These are phyloP conservation scores for Hammondia hammondi DNA, from an alignment of 169 alveolate species.

Conservation along the genomic window DNA sequence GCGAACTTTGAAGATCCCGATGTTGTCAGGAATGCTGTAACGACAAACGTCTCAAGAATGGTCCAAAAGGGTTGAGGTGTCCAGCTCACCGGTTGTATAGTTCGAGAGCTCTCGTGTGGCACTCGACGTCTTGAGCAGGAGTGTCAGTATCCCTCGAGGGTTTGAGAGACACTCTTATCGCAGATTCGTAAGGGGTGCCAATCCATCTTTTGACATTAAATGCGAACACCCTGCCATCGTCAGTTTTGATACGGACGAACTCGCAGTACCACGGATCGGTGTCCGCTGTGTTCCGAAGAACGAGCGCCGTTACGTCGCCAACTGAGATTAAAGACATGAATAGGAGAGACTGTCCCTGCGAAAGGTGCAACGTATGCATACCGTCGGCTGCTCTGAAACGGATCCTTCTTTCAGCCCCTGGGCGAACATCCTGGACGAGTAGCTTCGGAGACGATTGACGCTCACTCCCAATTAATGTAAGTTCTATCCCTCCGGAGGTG, in stretches of 20 bases:
- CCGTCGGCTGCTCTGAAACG: slow-evolving; percentile 79
- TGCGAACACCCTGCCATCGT: slow-evolving; percentile 70
- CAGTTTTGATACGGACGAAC: slow-evolving; percentile 69
- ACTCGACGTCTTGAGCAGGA: slow-evolving; percentile 74
- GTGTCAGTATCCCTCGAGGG: slow-evolving; percentile 65
- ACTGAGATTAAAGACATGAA: slow-evolving; percentile 17
- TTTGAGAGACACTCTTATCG: slow-evolving; percentile 67
- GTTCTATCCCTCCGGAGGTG: slow-evolving; percentile 76
- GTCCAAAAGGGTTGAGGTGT: neutral
- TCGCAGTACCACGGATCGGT: slow-evolving; percentile 81
- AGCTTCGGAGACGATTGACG: slow-evolving; percentile 71
- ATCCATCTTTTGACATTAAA: slow-evolving; percentile 77
- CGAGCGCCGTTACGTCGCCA: slow-evolving; percentile 70
- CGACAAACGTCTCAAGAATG: neutral
- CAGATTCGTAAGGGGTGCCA: slow-evolving; percentile 70
- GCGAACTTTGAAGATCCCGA: slow-evolving; percentile 66
- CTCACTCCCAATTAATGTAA: slow-evolving; percentile 68
- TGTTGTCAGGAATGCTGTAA: slow-evolving; percentile 40
- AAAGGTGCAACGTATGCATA: neutral
- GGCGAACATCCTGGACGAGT: slow-evolving; percentile 46
- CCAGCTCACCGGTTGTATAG: slow-evolving; percentile 50
- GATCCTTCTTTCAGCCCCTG: slow-evolving; percentile 72
- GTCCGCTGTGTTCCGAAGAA: slow-evolving; percentile 68
- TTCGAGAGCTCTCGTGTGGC: slow-evolving; percentile 76
- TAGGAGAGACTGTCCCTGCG: neutral